A percentile compares a stretch with the other conserved stretches of the same genome.
Conservation (phyloP, 2,329 filamentous ascomycete species). For the Canariomyces notabilis region DNA sequence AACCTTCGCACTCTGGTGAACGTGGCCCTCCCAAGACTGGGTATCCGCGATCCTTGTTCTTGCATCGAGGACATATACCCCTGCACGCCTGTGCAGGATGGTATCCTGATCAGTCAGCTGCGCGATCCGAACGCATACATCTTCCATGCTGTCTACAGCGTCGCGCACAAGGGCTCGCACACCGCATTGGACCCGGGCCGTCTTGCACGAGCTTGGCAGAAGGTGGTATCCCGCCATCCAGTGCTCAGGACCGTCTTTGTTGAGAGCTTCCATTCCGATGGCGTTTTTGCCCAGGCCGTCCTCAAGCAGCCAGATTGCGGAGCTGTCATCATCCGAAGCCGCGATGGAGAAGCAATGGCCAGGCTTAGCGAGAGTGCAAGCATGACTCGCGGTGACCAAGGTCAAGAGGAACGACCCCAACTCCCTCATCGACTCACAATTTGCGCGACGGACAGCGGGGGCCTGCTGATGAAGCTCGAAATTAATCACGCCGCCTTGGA, state of each 20-base stretch:
- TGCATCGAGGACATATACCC: slow-evolving; percentile 24
- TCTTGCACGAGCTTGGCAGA: slow-evolving; percentile 19
- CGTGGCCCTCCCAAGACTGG: slow-evolving; percentile 14
- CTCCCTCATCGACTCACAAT: slow-evolving; percentile 21
- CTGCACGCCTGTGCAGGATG: slow-evolving; percentile 25
- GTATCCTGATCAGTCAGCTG: slow-evolving; percentile 25
- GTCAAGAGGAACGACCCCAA: slow-evolving; percentile 3
- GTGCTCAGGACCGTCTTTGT: slow-evolving; percentile 23
- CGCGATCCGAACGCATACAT: slow-evolving; percentile 21
- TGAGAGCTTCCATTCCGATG: slow-evolving; percentile 20
- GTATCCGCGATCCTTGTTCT: slow-evolving; percentile 11
- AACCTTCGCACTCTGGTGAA: slow-evolving; percentile 17
- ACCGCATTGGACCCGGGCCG: slow-evolving; percentile 1
- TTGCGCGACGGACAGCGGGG: slow-evolving; percentile 15
- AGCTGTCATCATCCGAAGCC: slow-evolving; percentile 10
- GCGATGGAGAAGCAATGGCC: slow-evolving; percentile 12
- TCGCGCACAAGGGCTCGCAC: slow-evolving; percentile 1
- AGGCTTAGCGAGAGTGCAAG: slow-evolving; percentile 11
- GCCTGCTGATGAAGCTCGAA: slow-evolving; percentile 20
- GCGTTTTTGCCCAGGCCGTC: slow-evolving; percentile 23
- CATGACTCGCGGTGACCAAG: too few relatives aligned
- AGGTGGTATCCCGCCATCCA: slow-evolving; percentile 21
- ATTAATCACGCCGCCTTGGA: slow-evolving; percentile 25
- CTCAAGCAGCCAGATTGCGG: slow-evolving; percentile 13
- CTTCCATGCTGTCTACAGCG: slow-evolving; percentile 21